Percentiles rank a stretch among this genome's conserved stretches.
Evolutionary conservation across 306 rosid genomes (phyloP).

Genomic region (Corylus americana): DNA sequence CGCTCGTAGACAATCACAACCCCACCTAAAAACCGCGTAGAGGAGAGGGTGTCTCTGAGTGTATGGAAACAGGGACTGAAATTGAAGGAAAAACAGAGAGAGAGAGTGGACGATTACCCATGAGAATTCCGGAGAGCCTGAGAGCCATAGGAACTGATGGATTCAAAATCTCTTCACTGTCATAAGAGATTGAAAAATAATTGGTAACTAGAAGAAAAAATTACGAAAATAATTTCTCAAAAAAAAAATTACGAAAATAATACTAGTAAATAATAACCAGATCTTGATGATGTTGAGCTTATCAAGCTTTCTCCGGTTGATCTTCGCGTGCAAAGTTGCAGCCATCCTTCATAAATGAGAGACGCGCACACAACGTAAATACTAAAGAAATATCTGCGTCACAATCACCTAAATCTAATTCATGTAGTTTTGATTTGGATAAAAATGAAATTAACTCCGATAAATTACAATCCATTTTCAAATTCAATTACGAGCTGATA

Average conservation of each 20-base stretch:
- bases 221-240: neutral
- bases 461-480: constrained; percentile 6
- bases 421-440: neutral
- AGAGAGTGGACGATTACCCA: constrained; percentile 53
- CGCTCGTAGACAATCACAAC: constrained; percentile 88
- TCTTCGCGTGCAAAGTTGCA: constrained; percentile 60
- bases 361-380: neutral
- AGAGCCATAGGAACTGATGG: constrained; percentile 95
- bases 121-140: constrained; percentile 91
- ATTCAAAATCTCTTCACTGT: constrained; percentile 83
- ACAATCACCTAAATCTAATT: neutral
- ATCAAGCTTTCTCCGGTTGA: constrained; percentile 67
- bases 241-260: neutral
- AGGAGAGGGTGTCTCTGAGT: constrained; percentile 18
- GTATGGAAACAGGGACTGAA: constrained; percentile 6
- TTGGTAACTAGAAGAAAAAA: neutral
- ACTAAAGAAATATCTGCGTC: neutral
- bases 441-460: neutral
- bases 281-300: constrained; percentile 70
- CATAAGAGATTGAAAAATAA: constrained; percentile 12
- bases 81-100: neutral
- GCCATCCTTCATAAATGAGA: constrained; percentile 43
- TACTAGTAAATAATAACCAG: constrained; percentile 42
- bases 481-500: neutral
- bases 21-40: constrained; percentile 58